Conservation (phyloP, 1,284 basidiomycete species). For the Cutaneotrichosporon cavernicola region DNA sequence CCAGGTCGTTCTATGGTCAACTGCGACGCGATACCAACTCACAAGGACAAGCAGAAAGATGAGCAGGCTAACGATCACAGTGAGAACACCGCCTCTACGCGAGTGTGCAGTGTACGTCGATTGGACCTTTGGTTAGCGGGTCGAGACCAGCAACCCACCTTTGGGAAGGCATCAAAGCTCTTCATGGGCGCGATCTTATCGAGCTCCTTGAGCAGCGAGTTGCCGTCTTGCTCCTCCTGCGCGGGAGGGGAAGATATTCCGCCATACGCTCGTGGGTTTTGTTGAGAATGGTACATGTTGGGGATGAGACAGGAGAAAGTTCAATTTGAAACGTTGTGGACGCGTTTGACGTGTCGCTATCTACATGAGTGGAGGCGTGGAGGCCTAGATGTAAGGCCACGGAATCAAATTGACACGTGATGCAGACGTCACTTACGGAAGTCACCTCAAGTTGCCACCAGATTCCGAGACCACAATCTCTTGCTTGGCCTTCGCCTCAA, state of each 20-base stretch:
- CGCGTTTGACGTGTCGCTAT: background rate
- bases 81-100: conserved; percentile 81
- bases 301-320: background rate
- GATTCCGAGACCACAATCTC: background rate
- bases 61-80: conserved; percentile 70
- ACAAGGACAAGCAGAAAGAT: conserved; percentile 57
- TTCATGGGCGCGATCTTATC: conserved; percentile 53
- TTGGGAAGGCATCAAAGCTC: conserved; percentile 70
- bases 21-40: conserved; percentile 8
- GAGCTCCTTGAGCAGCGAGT: conserved; percentile 48
- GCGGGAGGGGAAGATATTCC: background rate
- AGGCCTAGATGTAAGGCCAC: too few species aligned
- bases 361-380: background rate
- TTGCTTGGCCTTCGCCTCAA: background rate
- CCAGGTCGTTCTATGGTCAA: conserved; percentile 70
- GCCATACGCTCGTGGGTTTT: conserved; percentile 27
- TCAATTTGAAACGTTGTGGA: background rate
- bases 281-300: conserved; percentile 42
- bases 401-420: background rate
- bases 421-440: background rate
- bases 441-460: background rate
- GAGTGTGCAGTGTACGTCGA: conserved; percentile 83
- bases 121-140: conserved; percentile 57
- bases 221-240: background rate
- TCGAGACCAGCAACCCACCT: conserved; percentile 52